These are phyloP conservation scores for Pseudogymnoascus sp. DNA, from an alignment of 2,329 filamentous ascomycete genomes.

Conservation along the genomic window DNA sequence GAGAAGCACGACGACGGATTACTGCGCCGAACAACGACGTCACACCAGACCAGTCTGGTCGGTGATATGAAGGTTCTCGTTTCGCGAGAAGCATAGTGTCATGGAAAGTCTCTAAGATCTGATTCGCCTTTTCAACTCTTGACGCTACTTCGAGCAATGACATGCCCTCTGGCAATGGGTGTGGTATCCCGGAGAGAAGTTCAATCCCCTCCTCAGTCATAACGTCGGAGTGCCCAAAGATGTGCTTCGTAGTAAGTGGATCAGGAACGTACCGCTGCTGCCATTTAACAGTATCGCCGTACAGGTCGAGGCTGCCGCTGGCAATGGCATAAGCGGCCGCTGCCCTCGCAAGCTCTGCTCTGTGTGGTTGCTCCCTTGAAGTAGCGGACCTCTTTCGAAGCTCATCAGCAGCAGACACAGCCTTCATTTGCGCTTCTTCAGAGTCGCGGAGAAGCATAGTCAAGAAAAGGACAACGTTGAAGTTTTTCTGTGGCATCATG, in stretches of 20 bases:
- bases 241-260: slow-evolving; percentile 22
- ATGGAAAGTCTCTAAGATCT: slow-evolving; percentile 13
- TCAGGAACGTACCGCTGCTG: slow-evolving; percentile 31
- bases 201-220: slow-evolving; percentile 20
- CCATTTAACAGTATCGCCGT: slow-evolving; percentile 29
- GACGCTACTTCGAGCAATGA: slow-evolving; percentile 11
- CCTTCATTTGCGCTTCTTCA: slow-evolving; percentile 7
- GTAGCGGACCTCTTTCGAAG: slow-evolving; percentile 15
- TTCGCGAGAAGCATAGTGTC: slow-evolving; percentile 14
- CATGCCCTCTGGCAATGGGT: slow-evolving; percentile 26
- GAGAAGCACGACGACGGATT: slow-evolving; percentile 11
- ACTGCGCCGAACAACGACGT: slow-evolving; percentile 12
- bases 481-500: slow-evolving; percentile 8
- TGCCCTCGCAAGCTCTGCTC: slow-evolving; percentile 25
- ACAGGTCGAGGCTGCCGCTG: slow-evolving; percentile 27
- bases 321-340: slow-evolving; percentile 26
- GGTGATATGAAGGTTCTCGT: slow-evolving; percentile 15
- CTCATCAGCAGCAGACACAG: slow-evolving; percentile 12
- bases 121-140: slow-evolving; percentile 14
- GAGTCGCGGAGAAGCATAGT: slow-evolving; percentile 12
- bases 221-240: slow-evolving; percentile 21
- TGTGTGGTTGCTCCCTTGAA: slow-evolving; percentile 22
- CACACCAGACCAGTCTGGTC: slow-evolving; percentile 12
- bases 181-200: slow-evolving; percentile 23
- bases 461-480: slow-evolving; percentile 13